These are phyloP conservation scores for Golubevia sp. DNA, from an alignment of 1,284 basidiomycete genomes.

Conservation along the genomic window DNA sequence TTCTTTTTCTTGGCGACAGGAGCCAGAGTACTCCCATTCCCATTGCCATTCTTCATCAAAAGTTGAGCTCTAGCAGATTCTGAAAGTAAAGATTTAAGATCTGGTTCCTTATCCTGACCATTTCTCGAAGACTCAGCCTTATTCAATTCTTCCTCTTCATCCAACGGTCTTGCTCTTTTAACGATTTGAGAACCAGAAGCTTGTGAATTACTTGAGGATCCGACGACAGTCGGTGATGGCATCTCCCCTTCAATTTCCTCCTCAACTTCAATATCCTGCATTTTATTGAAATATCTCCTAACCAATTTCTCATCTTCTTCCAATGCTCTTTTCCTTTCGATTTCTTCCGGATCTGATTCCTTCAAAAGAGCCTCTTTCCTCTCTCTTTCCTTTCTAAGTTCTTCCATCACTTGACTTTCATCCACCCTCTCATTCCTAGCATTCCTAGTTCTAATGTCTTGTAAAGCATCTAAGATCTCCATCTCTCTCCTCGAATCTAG, in stretches of 20 bases:
- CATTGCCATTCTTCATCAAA: neutral
- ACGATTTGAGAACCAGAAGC: too few species aligned
- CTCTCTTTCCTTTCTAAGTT: constrained; percentile 16
- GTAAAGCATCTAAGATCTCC: constrained; percentile 56
- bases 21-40: neutral
- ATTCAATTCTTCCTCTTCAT: too few species aligned
- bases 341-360: constrained; percentile 16
- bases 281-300: constrained; percentile 80
- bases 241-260: constrained; percentile 18
- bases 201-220: too few species aligned
- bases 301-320: constrained; percentile 92
- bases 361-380: constrained; percentile 5
- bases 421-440: constrained; percentile 50
- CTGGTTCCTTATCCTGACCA: constrained; percentile 7
- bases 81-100: constrained; percentile 21
- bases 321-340: constrained; percentile 68
- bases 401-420: constrained; percentile 34
- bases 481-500: constrained; percentile 53
- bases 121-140: too few species aligned
- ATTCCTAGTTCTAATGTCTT: constrained; percentile 56
- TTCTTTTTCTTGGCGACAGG: constrained; percentile 36
- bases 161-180: too few species aligned
- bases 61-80: constrained; percentile 22
- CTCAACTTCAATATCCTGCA: constrained; percentile 62
- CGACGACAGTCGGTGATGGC: too few species aligned